A percentile compares a stretch with the other conserved stretches of the same genome.
Conservation (phyloP, 2,329 filamentous ascomycete species). For the Fusarium bulbicola region DNA sequence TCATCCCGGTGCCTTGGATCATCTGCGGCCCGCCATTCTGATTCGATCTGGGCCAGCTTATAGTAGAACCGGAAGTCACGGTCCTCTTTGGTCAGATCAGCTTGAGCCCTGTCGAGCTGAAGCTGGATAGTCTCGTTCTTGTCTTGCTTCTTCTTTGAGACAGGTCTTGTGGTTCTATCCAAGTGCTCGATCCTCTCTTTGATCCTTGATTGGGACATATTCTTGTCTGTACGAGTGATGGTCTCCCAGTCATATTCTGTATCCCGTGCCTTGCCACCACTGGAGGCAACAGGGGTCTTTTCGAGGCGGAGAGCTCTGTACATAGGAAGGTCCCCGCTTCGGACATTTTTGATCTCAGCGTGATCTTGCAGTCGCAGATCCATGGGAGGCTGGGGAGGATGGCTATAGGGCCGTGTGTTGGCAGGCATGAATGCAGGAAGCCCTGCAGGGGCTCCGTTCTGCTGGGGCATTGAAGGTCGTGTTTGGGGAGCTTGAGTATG, state of each 20-base stretch:
- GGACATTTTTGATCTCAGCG: slow-evolving; percentile 49
- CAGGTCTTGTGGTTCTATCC: slow-evolving; percentile 43
- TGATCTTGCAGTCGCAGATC: slow-evolving; percentile 28
- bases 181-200: slow-evolving; percentile 50
- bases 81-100: slow-evolving; percentile 48
- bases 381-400: slow-evolving; percentile 24
- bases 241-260: slow-evolving; percentile 53
- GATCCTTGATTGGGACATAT: slow-evolving; percentile 51
- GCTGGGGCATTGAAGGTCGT: slow-evolving; percentile 1
- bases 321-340: slow-evolving; percentile 48
- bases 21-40: slow-evolving; percentile 45
- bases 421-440: slow-evolving; percentile 10
- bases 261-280: slow-evolving; percentile 49
- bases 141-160: slow-evolving; percentile 51
- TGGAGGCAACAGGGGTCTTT: slow-evolving; percentile 46
- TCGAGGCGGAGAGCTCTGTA: slow-evolving; percentile 55
- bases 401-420: slow-evolving; percentile 3
- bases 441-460: neutral
- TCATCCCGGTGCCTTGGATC: slow-evolving; percentile 32
- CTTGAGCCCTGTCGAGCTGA: slow-evolving; percentile 54
- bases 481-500: slow-evolving; percentile 6
- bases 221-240: slow-evolving; percentile 45
- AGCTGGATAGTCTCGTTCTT: slow-evolving; percentile 50
- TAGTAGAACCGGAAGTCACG: slow-evolving; percentile 52
- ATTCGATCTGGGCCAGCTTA: slow-evolving; percentile 56